These are phyloP conservation scores for Fusarium illudens DNA, from an alignment of 2,329 filamentous ascomycete genomes.

Conservation along the genomic window DNA sequence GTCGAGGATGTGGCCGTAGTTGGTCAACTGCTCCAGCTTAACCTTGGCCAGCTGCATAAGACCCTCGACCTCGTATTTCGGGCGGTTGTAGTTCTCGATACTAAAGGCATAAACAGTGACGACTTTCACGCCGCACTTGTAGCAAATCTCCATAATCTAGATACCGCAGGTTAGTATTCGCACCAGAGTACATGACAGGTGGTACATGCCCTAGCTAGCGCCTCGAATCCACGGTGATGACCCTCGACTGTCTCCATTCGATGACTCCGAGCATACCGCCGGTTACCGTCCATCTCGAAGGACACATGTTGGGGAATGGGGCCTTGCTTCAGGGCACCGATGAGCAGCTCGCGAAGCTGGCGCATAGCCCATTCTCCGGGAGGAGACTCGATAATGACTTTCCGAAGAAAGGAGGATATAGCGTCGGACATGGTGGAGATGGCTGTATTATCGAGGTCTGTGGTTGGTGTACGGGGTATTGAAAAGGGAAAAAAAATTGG, in stretches of 20 bases:
- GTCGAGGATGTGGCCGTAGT: slow-evolving; percentile 92
- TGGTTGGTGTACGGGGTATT: slow-evolving; percentile 6
- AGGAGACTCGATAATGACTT: slow-evolving; percentile 86
- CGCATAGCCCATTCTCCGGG: slow-evolving; percentile 90
- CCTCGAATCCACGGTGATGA: slow-evolving; percentile 95
- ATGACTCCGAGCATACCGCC: slow-evolving; percentile 87
- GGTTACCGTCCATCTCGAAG: slow-evolving; percentile 99
- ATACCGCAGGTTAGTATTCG: slow-evolving; percentile 8
- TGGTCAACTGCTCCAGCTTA: slow-evolving; percentile 88
- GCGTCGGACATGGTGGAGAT: slow-evolving; percentile 59
- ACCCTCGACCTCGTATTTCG: slow-evolving; percentile 94
- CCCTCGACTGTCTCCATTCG: slow-evolving; percentile 97
- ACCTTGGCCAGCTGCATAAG: slow-evolving; percentile 98
- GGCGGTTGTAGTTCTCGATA: slow-evolving; percentile 98
- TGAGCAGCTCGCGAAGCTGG: slow-evolving; percentile 82
- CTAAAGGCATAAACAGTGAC: slow-evolving; percentile 99
- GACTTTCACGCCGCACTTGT: slow-evolving; percentile 95
- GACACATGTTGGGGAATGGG: slow-evolving; percentile 94
- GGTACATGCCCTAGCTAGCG: slow-evolving; percentile 77
- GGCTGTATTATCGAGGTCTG: slow-evolving; percentile 1
- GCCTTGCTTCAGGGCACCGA: slow-evolving; percentile 88
- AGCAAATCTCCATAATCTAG: slow-evolving; percentile 94
- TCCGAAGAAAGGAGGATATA: slow-evolving; percentile 58
- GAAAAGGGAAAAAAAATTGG: slow-evolving; percentile 16
- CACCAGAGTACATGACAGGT: slow-evolving; percentile 50